Percentiles rank a stretch among this genome's conserved stretches.
phyloP scores from a whole-genome alignment of 164 flowering plant species.

The Umbellularia californica region DNA sequence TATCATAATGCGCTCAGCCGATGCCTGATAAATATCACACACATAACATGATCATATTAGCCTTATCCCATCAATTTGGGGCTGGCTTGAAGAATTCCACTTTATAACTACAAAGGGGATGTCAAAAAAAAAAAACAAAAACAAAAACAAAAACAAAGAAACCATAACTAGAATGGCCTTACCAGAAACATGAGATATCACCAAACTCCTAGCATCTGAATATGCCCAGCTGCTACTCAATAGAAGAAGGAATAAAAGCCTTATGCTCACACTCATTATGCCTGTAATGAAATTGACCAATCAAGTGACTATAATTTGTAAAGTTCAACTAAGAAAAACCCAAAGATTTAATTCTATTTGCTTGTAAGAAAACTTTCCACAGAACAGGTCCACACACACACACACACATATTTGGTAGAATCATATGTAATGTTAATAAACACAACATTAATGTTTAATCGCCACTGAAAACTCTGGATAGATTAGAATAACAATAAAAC shows the following conservation, averaged over 20 bases:
- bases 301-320: not conserved
- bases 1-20: too few species aligned
- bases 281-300: conserved; percentile 23
- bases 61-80: too few species aligned
- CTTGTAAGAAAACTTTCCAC: not conserved
- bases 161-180: not conserved
- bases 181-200: conserved; percentile 24
- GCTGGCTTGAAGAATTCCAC: too few species aligned
- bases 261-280: conserved; percentile 49
- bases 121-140: too few species aligned
- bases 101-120: too few species aligned
- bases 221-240: conserved; percentile 37
- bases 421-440: not conserved
- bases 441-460: not conserved
- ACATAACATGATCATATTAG: too few species aligned
- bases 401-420: too few species aligned
- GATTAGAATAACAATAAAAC: too few species aligned
- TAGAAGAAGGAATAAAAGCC: conserved; percentile 41
- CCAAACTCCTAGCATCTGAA: conserved; percentile 39
- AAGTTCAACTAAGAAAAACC: not conserved
- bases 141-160: not conserved
- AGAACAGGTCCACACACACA: not conserved
- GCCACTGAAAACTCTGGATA: not conserved
- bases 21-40: too few species aligned
- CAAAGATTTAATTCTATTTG: not conserved